Evolutionary conservation across 257 asterid species (phyloP).

Genomic region (Orobanche coerulescens): DNA sequence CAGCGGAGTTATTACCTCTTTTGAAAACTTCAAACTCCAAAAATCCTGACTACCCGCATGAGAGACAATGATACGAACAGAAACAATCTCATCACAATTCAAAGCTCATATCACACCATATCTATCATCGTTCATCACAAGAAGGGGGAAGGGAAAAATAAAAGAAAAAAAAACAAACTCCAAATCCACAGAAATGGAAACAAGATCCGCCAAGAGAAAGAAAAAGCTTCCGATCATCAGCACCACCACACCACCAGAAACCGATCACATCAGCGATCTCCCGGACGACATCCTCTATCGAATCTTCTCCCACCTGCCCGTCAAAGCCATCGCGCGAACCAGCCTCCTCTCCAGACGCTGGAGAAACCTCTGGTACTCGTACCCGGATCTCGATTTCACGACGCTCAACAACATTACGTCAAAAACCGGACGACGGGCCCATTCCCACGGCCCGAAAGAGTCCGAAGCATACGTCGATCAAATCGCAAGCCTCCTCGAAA

Average conservation of each 20-base stretch:
- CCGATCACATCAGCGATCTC: constrained; percentile 47
- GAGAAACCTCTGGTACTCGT: constrained; percentile 53
- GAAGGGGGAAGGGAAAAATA: neutral
- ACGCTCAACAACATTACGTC: constrained; percentile 22
- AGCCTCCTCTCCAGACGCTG: constrained; percentile 60
- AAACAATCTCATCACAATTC: too few species aligned
- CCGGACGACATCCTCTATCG: constrained; percentile 62
- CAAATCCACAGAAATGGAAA: constrained; percentile 60
- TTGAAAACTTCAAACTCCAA: constrained; percentile 33
- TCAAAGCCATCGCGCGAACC: constrained; percentile 50
- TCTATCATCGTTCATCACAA: neutral
- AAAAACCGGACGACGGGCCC: constrained; percentile 15
- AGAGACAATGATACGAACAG: neutral
- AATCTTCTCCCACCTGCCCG: constrained; percentile 44
- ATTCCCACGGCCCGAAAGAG: constrained; percentile 23
- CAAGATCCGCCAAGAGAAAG: constrained; percentile 54
- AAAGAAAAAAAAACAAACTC: too few species aligned
- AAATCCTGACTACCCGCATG: constrained; percentile 22
- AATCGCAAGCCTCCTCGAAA: constrained; percentile 39
- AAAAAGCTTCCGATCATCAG: constrained; percentile 29
- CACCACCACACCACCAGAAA: neutral
- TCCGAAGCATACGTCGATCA: constrained; percentile 41
- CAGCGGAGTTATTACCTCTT: constrained; percentile 14
- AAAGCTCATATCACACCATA: neutral
- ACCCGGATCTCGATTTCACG: constrained; percentile 77